Percentiles rank a stretch among this genome's conserved stretches.
These are phyloP conservation scores for Metschnikowia lachancei DNA, from an alignment of 805 yeast genomes.

Conservation along the genomic window DNA sequence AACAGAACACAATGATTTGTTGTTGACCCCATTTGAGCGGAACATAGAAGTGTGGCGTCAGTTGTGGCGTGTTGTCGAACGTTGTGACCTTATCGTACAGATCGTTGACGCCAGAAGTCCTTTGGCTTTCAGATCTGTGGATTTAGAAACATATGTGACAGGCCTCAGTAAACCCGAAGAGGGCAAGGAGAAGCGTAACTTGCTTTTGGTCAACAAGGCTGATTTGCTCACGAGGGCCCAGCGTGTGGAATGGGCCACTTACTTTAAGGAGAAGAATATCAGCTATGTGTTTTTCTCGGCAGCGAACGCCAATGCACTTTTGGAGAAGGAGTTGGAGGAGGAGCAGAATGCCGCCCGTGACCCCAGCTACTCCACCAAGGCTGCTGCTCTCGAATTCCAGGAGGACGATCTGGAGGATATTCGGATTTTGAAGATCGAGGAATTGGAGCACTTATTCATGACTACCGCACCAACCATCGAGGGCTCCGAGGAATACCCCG, in stretches of 20 bases:
- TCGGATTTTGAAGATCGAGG: constrained; percentile 74
- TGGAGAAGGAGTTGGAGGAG: constrained; percentile 60
- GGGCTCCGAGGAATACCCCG: constrained; percentile 54
- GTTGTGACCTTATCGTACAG: constrained; percentile 91
- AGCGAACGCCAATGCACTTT: constrained; percentile 69
- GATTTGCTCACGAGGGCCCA: constrained; percentile 79
- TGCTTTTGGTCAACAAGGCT: constrained; percentile 88
- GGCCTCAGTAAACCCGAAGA: constrained; percentile 59
- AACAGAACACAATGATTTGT: constrained; percentile 79
- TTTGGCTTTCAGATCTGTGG: constrained; percentile 80
- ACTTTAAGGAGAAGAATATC: constrained; percentile 66
- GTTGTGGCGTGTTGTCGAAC: constrained; percentile 95
- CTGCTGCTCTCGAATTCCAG: constrained; percentile 5
- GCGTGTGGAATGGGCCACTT: constrained; percentile 82
- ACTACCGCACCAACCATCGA: constrained; percentile 71
- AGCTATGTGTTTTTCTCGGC: constrained; percentile 93
- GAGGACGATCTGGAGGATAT: constrained; percentile 35
- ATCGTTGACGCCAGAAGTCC: constrained; percentile 98
- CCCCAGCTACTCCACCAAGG: constrained; percentile 10
- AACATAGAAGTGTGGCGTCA: constrained; percentile 98
- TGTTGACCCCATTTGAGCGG: constrained; percentile 94
- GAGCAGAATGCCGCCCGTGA: constrained; percentile 27
- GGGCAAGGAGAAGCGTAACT: constrained; percentile 58
- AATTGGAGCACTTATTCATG: constrained; percentile 77
- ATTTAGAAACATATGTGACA: constrained; percentile 77